Base-by-base conservation (phyloP, 305 asterid genomes). In the Stenogyne calaminthoides region DNA sequence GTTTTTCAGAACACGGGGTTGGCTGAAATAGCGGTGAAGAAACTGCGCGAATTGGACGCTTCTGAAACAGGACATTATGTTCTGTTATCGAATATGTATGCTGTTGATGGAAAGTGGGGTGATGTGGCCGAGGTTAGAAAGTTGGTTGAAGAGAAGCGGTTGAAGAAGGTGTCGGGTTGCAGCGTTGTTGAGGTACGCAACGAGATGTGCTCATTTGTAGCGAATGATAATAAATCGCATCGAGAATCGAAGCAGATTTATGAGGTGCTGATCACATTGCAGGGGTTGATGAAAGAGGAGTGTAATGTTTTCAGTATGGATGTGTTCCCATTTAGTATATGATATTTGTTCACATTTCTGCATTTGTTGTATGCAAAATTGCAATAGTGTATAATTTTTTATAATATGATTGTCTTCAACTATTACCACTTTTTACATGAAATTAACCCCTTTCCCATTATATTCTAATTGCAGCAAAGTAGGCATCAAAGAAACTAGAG, bases 31-130 rank as follows among this genome's bases (percentile, higher is more conserved):
- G 96, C 91, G 2, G 91, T 85, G 0, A 78, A 72, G 78, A 88
- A 87, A 60, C 78, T 87, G 68, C 75, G 69, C 5, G 80, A 32
- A 71, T 70, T 84, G 14, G 91, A 82, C 44, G 81, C 87, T 2
- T 34, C 62, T 14, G 72, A 82, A 56, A 78, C 86, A 2, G 97
- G 93, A 19, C 81, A 88, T 58, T 79, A 86, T 73, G 71, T 87
- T 32, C 72, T 92, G 82, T 73, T 90, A 39, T 85, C 96, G 0
- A 87, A 84, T 80, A 78, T 88, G 22, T 89, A 90, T 81, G 95
- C 95, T 42, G 81, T 6, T 55, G 86, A 84, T 70, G 84, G 86
- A 27, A 88, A 85, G 52, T 92, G 97, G 98, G 83, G 60, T 27
- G 65, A 76, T 75, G 96, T 80, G n/a, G 90, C 85, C 58, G 82